Base-by-base conservation (phyloP, 2,329 filamentous ascomycete species). In the Septoria linicola region DNA sequence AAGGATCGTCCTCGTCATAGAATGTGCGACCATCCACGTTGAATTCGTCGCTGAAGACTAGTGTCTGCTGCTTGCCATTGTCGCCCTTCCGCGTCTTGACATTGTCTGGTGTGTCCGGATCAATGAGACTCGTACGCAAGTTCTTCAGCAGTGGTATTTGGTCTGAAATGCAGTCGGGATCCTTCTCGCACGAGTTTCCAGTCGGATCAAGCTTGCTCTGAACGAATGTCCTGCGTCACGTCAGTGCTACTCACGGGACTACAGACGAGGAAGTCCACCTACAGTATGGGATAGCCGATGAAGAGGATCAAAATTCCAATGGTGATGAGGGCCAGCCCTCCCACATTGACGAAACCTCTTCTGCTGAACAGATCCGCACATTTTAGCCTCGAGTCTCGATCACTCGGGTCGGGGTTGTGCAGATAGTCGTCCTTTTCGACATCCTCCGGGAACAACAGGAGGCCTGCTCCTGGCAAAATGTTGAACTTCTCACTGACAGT, bases 401-500 rank as follows among this genome's bases (percentile, higher is more conserved):
- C 83, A 45, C 78, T 77, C 1, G 83, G 80, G 61, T 85, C 83
- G 0, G 85, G 85, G 60, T 87, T 87, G 65, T 88, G 85, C 55
- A 88, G 63, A 57, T 80, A 84, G 63, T 88, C 85, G 64, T 88
- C 85, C 62, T 86, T 86, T 66, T 88, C 85, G 17, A 87, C 80
- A 63, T 88, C 84, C 65, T 87, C 83, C 0, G 84, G 85, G 60
- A 84, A 88, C 16, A 88, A 70, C 34, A 88, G 66, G 45, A 88
- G 69, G 4, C 83, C 83, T 11, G 83, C 80, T 2, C 82, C 84
- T 1, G 85, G 84, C 65, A 81, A 74, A 46, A 88, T 87, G 63
- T 86, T 87, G 68, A 84, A 88, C 68, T 88, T 88, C 63, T 87
- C 82, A 13, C 82, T 82, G 2, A 88, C 84, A 1, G 84, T 87